These are phyloP conservation scores for Lactifluus volemus DNA, from an alignment of 768 basidiomycete species.

Conservation along the genomic window DNA sequence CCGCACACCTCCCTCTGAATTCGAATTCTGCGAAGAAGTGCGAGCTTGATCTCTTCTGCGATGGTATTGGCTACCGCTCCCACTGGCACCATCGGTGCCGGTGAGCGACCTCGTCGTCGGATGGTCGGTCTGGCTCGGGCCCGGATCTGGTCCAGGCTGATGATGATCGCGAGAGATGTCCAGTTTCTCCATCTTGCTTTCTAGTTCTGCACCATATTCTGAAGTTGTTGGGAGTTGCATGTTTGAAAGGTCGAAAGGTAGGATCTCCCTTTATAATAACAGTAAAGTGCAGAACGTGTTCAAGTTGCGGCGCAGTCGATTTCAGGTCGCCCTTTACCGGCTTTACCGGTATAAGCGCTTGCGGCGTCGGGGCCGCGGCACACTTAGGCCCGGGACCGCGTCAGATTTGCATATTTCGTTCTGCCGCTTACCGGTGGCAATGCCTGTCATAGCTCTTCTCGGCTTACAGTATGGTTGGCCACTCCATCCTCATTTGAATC, in stretches of 20 bases:
- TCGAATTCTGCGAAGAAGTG: not conserved
- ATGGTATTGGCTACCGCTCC: not conserved
- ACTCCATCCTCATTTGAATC: no score
- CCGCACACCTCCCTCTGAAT: not conserved
- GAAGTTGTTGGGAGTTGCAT: not conserved
- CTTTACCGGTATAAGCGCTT: no score
- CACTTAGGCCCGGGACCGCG: no score
- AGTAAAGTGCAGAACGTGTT: not conserved
- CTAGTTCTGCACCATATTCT: not conserved
- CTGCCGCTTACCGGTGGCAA: no score
- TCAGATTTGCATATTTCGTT: no score
- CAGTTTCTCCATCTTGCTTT: not conserved
- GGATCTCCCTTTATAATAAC: not conserved
- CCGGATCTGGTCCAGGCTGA: not conserved
- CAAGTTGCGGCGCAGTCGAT: not conserved
- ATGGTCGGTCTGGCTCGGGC: not conserved
- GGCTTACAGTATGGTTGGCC: no score
- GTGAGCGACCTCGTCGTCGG: no score
- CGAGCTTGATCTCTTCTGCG: not conserved
- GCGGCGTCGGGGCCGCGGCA: no score
- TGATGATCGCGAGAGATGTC: not conserved
- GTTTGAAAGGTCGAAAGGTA: not conserved
- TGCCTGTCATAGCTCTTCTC: no score
- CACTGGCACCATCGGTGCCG: not conserved
- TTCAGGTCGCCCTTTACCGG: no score